These are phyloP conservation scores for Escovopsis weberi DNA, from an alignment of 2,329 filamentous ascomycete genomes.

Conservation along the genomic window DNA sequence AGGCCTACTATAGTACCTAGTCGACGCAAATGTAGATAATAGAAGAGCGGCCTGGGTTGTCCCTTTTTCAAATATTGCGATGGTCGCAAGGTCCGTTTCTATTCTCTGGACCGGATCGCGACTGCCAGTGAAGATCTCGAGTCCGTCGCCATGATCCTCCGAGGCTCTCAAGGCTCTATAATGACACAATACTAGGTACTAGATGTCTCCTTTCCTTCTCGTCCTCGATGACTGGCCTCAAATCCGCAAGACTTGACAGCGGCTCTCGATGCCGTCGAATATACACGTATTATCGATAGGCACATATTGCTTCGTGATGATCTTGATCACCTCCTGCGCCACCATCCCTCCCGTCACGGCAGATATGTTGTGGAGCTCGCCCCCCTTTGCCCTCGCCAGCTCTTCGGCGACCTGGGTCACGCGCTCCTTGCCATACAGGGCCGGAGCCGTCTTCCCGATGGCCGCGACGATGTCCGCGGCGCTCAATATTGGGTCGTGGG, in stretches of 20 bases:
- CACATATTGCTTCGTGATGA: slow-evolving; percentile 60
- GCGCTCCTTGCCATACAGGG: slow-evolving; percentile 33
- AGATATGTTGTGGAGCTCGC: slow-evolving; percentile 85
- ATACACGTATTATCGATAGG: slow-evolving; percentile 58
- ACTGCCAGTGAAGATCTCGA: too few relatives aligned
- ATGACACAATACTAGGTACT: too few relatives aligned
- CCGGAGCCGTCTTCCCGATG: slow-evolving; percentile 29
- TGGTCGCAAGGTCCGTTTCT: too few relatives aligned
- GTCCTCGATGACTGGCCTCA: slow-evolving; percentile 12
- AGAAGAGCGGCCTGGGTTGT: too few relatives aligned
- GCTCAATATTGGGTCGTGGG: slow-evolving; percentile 28
- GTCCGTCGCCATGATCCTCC: too few relatives aligned
- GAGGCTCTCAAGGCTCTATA: too few relatives aligned
- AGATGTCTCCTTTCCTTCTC: too few relatives aligned
- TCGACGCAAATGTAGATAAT: too few relatives aligned
- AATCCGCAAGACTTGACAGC: slow-evolving; percentile 42
- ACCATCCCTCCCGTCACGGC: slow-evolving; percentile 80
- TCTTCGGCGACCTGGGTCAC: slow-evolving; percentile 45
- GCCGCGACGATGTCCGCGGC: slow-evolving; percentile 38
- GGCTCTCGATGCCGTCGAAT: slow-evolving; percentile 53
- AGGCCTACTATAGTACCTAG: too few relatives aligned
- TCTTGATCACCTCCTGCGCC: slow-evolving; percentile 94
- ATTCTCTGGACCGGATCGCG: too few relatives aligned
- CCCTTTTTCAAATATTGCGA: too few relatives aligned
- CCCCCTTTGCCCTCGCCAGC: slow-evolving; percentile 61